These are phyloP conservation scores for Uronychia binucleata DNA, from an alignment of 73 alveolate genomes.

Conservation along the genomic window DNA sequence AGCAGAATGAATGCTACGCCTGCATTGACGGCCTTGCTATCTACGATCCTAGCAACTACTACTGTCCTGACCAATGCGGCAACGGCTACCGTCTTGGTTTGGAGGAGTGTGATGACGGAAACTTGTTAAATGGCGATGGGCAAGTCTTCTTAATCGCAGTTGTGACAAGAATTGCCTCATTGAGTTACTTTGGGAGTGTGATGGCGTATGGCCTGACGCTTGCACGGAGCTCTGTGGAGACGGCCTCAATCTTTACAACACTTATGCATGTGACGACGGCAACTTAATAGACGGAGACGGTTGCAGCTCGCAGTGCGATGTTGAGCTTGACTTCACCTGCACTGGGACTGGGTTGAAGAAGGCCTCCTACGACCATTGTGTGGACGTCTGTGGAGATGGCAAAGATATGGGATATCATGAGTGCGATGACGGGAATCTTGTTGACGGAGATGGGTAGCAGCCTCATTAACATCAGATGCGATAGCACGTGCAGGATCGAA, in stretches of 20 bases:
- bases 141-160: neutral
- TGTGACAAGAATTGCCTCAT: conserved; percentile 30
- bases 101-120: conserved; percentile 52
- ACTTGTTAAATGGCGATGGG: conserved; percentile 41
- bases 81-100: neutral
- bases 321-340: conserved; percentile 23
- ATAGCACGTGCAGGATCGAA: conserved; percentile 24
- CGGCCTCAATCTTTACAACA: neutral
- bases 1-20: neutral
- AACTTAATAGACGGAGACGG: conserved; percentile 27
- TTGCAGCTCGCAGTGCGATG: conserved; percentile 5
- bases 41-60: neutral
- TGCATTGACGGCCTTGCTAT: neutral
- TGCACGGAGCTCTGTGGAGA: conserved; percentile 11
- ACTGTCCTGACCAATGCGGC: neutral
- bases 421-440: conserved; percentile 64
- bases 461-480: too few relatives aligned
- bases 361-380: conserved; percentile 31
- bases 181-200: neutral
- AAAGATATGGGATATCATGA: conserved; percentile 11
- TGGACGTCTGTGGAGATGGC: conserved; percentile 71
- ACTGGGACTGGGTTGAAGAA: too few relatives aligned
- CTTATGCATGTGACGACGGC: conserved; percentile 18
- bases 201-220: neutral
- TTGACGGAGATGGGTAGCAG: conserved; percentile 57